Conservation (phyloP, 768 basidiomycete species). For the Termitomyces sp. region DNA sequence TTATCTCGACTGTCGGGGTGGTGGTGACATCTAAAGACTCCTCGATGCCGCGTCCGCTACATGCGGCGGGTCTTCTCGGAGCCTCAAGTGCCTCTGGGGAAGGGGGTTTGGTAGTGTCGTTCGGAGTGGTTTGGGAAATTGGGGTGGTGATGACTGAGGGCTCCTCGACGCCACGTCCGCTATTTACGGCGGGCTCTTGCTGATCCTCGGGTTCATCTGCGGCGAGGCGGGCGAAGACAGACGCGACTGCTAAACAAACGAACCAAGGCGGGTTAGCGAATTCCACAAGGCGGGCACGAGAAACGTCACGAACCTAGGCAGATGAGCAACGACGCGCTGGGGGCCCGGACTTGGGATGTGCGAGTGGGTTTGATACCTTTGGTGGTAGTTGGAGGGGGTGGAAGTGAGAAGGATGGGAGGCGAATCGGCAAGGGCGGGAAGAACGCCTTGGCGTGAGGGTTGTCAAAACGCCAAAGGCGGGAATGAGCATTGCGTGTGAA, state of each 20-base stretch:
- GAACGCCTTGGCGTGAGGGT: too few species aligned
- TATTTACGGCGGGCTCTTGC: background rate
- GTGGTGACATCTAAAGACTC: background rate
- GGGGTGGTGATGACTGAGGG: background rate
- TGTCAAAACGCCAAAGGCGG: too few species aligned
- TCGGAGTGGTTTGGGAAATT: background rate
- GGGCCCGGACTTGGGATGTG: background rate
- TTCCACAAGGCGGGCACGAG: background rate
- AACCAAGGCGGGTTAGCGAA: background rate
- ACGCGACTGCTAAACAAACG: background rate
- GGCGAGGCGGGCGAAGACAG: background rate
- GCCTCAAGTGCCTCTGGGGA: too few species aligned
- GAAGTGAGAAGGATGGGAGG: background rate
- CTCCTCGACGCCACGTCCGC: background rate
- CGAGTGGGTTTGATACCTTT: background rate
- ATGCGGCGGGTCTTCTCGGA: too few species aligned
- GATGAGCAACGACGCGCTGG: background rate
- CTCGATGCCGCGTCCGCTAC: background rate
- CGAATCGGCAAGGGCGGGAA: too few species aligned
- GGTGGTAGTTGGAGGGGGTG: background rate
- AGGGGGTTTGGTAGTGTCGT: too few species aligned
- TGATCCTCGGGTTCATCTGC: background rate
- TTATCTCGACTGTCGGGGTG: too few species aligned
- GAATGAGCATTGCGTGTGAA: too few species aligned
- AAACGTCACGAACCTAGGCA: background rate